Evolutionary conservation across 164 flowering plant species (phyloP).

Genomic region (Vitis amurensis): DNA sequence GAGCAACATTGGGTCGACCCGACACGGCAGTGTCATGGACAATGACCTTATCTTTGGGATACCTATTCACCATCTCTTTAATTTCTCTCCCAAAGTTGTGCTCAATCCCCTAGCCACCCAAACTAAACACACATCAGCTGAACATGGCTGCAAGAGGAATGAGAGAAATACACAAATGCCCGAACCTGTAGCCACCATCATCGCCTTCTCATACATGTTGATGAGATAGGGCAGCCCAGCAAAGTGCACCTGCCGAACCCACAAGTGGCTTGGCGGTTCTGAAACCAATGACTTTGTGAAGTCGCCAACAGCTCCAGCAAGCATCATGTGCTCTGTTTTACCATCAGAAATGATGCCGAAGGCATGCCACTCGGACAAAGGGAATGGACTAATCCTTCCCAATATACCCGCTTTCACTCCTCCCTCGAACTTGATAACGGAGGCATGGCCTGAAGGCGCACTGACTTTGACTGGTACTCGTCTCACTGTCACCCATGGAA

Average conservation of each 20-base stretch:
- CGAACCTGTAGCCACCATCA: constrained; percentile 70
- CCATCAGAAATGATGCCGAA: constrained; percentile 77
- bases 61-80: constrained; percentile 43
- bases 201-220: constrained; percentile 57
- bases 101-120: constrained; percentile 64
- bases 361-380: constrained; percentile 76
- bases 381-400: constrained; percentile 68
- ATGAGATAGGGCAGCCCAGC: constrained; percentile 67
- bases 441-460: constrained; percentile 62
- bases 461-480: constrained; percentile 45
- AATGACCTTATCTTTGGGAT: constrained; percentile 54
- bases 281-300: constrained; percentile 64
- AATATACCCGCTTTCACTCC: constrained; percentile 59
- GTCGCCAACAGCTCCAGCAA: constrained; percentile 81
- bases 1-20: too few relatives aligned
- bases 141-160: constrained; percentile 50
- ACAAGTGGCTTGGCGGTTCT: constrained; percentile 59
- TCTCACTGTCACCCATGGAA: constrained; percentile 65
- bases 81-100: constrained; percentile 59
- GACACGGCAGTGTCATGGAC: constrained; percentile 58
- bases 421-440: constrained; percentile 57
- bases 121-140: constrained; percentile 49
- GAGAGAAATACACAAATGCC: constrained; percentile 71
- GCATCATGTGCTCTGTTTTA: constrained; percentile 60
- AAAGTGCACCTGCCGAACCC: constrained; percentile 65